Evolutionary conservation across 2,329 filamentous ascomycete species (phyloP), one percentile per base, ranked within the genome.

Genomic region (Fusarium xyrophilum): DNA sequence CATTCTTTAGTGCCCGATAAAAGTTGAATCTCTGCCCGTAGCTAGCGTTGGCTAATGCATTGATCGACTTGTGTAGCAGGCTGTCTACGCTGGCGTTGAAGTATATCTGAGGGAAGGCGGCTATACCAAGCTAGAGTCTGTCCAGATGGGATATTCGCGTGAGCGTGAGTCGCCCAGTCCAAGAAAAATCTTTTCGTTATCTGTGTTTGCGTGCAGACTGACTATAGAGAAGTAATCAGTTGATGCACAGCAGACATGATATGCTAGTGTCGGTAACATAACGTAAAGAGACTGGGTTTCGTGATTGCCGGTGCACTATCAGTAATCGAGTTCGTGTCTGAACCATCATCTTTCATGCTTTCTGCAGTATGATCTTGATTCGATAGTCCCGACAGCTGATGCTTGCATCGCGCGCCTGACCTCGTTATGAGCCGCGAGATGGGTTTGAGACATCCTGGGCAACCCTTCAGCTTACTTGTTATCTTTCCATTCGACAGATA

Each of bases 171-270:
- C 10, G 39, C 25, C 39, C 39, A 42, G 39, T 42, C 39, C 8
- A 25, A 42, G 21, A 42, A 25, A 3, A 25, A 19, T 9, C 39
- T 25, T 25, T 42, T 17, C 2, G 25, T 15, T 8, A 42, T 42
- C 2, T 25, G 21, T 6, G 21, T 12, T 42, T 42, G 21, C 4
- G 25, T 25, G 25, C 3, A 42, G 3, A 15, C 15, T 19, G 21
- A 15, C 39, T 42, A 25, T 19, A 25, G 5, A 12, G 38, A 6
- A 3, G 4, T 19, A 23, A 19, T 19, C 10, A 12, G 39, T 42
- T 25, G 0, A 17, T 12, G 8, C 3, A 12, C 1, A 17, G 15
- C 3, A 17, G 39, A 5, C 10, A 12, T 25, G 7, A 17, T 25
- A 23, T 2, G 3, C 12, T 11, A 7, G 38, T 23, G 13, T 3